Evolutionary conservation across 352 stramenopile genomes (phyloP).

Genomic region (Poterioochromonas sp.): DNA sequence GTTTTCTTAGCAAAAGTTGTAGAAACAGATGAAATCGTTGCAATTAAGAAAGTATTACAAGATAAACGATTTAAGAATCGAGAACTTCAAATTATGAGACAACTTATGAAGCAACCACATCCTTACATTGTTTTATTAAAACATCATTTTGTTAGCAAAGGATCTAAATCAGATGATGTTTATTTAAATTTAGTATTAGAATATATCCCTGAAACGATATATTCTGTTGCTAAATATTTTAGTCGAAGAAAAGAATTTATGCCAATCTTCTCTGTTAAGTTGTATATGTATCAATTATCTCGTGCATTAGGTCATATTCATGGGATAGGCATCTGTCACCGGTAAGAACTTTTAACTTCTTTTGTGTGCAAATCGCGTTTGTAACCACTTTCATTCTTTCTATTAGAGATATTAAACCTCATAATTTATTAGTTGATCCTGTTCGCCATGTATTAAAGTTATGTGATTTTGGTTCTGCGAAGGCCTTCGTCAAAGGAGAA

Average conservation of each 20-base stretch:
- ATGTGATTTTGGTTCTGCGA: slow-evolving; percentile 95
- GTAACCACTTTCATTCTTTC: background rate
- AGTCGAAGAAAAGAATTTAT: slow-evolving; percentile 74
- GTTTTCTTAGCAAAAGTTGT: slow-evolving; percentile 95
- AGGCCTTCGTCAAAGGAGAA: slow-evolving; percentile 87
- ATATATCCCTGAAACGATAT: slow-evolving; percentile 98
- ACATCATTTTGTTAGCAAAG: slow-evolving; percentile 83
- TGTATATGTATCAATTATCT: slow-evolving; percentile 99
- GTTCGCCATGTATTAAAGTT: slow-evolving; percentile 94
- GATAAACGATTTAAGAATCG: slow-evolving; percentile 99
- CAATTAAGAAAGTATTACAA: slow-evolving; percentile 99
- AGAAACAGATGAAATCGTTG: slow-evolving; percentile 93
- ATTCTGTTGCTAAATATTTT: slow-evolving; percentile 48
- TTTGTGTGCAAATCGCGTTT: background rate
- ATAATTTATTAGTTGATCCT: slow-evolving; percentile 96
- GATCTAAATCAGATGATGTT: slow-evolving; percentile 45
- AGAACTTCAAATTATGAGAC: slow-evolving; percentile 98
- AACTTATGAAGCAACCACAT: slow-evolving; percentile 85
- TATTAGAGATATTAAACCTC: slow-evolving; percentile 91
- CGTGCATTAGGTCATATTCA: slow-evolving; percentile 95
- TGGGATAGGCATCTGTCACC: slow-evolving; percentile 91
- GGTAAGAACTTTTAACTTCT: slow-evolving; percentile 39
- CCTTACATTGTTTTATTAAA: slow-evolving; percentile 97
- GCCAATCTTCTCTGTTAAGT: slow-evolving; percentile 90
- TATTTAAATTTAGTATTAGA: slow-evolving; percentile 99